Conservation (phyloP, 176 grass and related monocot species). For the Saccharum officinarum region DNA sequence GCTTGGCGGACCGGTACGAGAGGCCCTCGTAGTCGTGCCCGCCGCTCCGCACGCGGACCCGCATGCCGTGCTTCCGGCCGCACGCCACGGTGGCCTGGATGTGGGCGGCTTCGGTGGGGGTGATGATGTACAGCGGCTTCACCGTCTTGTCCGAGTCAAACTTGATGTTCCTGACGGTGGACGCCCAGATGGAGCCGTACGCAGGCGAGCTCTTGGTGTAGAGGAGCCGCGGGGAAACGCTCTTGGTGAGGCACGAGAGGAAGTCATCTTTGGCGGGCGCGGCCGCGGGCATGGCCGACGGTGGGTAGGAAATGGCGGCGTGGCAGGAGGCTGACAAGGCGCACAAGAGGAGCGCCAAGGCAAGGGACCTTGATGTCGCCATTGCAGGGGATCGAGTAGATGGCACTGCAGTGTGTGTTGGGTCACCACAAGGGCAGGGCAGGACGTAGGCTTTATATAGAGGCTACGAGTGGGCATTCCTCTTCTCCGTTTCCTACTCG, state of each 20-base stretch:
- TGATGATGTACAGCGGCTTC: constrained; percentile 54
- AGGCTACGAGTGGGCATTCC: neutral
- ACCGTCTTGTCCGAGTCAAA: constrained; percentile 28
- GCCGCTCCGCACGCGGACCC: constrained; percentile 49
- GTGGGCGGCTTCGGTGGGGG: constrained; percentile 42
- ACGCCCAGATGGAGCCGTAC: constrained; percentile 39
- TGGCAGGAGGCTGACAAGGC: constrained; percentile 8
- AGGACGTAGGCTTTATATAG: constrained; percentile 18
- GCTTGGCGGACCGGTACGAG: constrained; percentile 52
- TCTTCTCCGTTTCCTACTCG: neutral
- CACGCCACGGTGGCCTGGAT: constrained; percentile 50
- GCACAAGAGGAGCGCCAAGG: constrained; percentile 31
- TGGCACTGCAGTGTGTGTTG: neutral
- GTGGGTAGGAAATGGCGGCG: neutral
- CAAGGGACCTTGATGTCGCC: constrained; percentile 23
- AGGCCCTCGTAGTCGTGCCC: constrained; percentile 86
- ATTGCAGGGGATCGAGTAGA: neutral
- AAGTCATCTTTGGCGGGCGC: constrained; percentile 8
- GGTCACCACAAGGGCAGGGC: neutral
- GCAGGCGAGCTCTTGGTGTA: constrained; percentile 31
- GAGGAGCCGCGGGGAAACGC: constrained; percentile 26
- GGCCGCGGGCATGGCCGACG: neutral
- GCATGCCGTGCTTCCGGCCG: constrained; percentile 35
- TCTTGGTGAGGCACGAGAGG: constrained; percentile 45
- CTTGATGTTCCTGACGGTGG: constrained; percentile 51